Base-by-base conservation (phyloP, 805 yeast genomes). In the Spathaspora passalidarum region DNA sequence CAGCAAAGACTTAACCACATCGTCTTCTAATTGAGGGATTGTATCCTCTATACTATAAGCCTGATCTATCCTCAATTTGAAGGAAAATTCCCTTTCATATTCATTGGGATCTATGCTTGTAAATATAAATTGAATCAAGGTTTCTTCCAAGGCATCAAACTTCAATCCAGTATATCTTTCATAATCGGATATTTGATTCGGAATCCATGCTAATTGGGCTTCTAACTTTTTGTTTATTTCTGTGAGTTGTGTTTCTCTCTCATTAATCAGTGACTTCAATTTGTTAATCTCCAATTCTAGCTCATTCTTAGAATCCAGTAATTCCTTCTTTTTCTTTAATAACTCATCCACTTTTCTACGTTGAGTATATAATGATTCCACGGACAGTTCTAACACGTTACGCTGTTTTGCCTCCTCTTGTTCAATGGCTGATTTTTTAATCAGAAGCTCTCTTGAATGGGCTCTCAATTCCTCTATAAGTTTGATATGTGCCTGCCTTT, bases 91-190 rank as follows among this genome's bases (percentile, higher is more conserved):
- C 32, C 62, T 61, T 32, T 67, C 67, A 37, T 68, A 57, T 42
- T 79, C 63, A 26, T 65, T 59, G 14, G 75, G 66, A 49, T 77
- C 79, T 14, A 82, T 64, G 40, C 76, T 76, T 1, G 58, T 59
- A 54, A 82, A 83, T 2, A 66, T 62, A 54, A 84, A 79, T 47
- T 61, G 63, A 38, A 84, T 56, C 26, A 72, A 52, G 44, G 76
- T 79, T 6, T 71, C 74, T 16, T 65, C 61, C 1, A 78, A 60
- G 3, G 81, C 81, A 45, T 77, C 80, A 16, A 84, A 73, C 29
- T 66, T 65, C 46, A 84, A 56, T 1, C 89, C 88, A 38, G 82
- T 62, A 41, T 79, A 63, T 32, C 66, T 60, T 49, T 83, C 86
- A 61, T 75, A 80, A 35, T 74, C 66, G 14, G 63, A 46, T 35